These are phyloP conservation scores for Nannochloropsis salina DNA, from an alignment of 108 stramenopile genomes.

Conservation along the genomic window DNA sequence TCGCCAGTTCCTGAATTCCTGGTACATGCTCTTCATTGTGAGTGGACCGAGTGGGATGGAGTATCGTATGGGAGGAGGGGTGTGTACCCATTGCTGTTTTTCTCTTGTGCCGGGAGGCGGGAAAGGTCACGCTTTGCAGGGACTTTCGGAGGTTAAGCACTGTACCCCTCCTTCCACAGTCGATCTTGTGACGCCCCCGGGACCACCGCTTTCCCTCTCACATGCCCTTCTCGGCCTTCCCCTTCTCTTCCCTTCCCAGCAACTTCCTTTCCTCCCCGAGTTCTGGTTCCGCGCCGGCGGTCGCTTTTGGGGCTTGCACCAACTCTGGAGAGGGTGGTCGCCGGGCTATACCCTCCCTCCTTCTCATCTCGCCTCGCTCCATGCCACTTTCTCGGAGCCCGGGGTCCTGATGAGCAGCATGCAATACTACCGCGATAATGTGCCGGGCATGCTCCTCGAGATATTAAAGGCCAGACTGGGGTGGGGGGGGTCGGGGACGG, in stretches of 20 bases:
- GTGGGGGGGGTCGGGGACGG: neutral
- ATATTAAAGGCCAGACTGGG: neutral
- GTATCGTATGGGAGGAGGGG: neutral
- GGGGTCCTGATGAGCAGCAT: neutral
- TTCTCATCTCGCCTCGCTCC: neutral
- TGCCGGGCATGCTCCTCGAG: neutral
- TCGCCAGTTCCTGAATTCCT: neutral
- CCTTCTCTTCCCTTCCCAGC: neutral
- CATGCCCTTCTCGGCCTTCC: neutral
- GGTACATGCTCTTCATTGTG: slow-evolving; percentile 12
- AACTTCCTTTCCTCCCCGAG: neutral
- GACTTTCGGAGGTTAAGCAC: no score
- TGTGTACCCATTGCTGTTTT: neutral
- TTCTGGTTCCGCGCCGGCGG: neutral
- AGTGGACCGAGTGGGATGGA: neutral
- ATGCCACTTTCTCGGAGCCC: neutral
- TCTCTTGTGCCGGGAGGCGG: neutral
- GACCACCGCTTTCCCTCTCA: neutral
- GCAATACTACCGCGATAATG: neutral
- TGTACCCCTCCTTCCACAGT: no score
- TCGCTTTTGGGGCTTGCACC: neutral
- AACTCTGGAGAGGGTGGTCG: neutral
- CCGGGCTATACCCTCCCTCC: neutral
- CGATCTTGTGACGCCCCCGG: no score
- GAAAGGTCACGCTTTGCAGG: no score